A percentile compares a stretch with the other conserved stretches of the same genome.
phyloP scores from a whole-genome alignment of 1,284 basidiomycete species.

The Ceratorhiza oryzae-sativae region DNA sequence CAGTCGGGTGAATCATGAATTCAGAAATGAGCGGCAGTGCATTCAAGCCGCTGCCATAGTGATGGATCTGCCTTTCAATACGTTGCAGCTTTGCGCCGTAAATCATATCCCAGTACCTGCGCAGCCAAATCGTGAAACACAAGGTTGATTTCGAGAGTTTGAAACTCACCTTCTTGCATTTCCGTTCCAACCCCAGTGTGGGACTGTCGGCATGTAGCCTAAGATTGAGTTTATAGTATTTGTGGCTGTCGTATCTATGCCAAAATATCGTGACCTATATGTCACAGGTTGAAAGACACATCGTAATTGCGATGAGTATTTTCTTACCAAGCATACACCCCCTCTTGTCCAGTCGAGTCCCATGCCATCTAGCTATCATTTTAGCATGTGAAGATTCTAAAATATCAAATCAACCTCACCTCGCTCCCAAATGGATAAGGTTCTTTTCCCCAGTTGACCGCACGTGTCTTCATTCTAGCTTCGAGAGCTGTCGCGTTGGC shows the following conservation, averaged over 20 bases:
- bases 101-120: slow-evolving; percentile 59
- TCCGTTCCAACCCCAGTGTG: slow-evolving; percentile 69
- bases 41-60: slow-evolving; percentile 66
- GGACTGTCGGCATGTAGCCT: slow-evolving; percentile 63
- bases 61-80: slow-evolving; percentile 66
- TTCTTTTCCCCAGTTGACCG: slow-evolving; percentile 57
- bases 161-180: slow-evolving; percentile 63
- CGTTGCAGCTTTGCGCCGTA: slow-evolving; percentile 65
- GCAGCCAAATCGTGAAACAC: neutral
- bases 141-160: neutral
- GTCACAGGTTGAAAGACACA: slow-evolving; percentile 51
- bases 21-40: slow-evolving; percentile 62
- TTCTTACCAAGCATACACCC: slow-evolving; percentile 27
- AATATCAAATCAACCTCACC: neutral
- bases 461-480: slow-evolving; percentile 58
- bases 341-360: slow-evolving; percentile 64
- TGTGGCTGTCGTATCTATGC: slow-evolving; percentile 59
- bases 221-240: slow-evolving; percentile 65
- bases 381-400: neutral
- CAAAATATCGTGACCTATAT: slow-evolving; percentile 66
- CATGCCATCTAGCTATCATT: slow-evolving; percentile 68
- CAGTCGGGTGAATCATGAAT: slow-evolving; percentile 58
- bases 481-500: slow-evolving; percentile 60
- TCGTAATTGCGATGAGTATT: too few relatives aligned
- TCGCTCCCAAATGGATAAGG: slow-evolving; percentile 56